phyloP scores from a whole-genome alignment of 371 early-diverging fungal species.

The Mucor indicus region DNA sequence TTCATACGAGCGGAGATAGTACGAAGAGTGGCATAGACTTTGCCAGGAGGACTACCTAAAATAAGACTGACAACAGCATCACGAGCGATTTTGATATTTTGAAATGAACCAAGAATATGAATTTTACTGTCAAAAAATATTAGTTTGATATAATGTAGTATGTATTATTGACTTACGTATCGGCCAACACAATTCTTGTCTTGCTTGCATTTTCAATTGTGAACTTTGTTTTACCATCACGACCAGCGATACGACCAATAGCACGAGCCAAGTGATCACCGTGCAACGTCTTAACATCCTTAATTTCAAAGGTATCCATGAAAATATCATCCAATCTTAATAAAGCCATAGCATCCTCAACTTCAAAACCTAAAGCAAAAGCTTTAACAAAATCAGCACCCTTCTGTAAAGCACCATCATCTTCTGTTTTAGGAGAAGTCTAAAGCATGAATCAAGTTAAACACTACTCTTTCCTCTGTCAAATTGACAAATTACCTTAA shows the following conservation, averaged over 20 bases:
- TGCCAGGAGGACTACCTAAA: constrained; percentile 97
- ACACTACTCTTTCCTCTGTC: too few relatives aligned
- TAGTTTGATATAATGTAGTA: too few relatives aligned
- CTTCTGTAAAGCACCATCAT: constrained; percentile 87
- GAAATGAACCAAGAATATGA: constrained; percentile 95
- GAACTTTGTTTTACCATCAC: constrained; percentile 97
- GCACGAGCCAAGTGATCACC: constrained; percentile 98
- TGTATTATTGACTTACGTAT: constrained; percentile 62
- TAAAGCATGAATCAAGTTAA: constrained; percentile 26
- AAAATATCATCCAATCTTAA: constrained; percentile 94
- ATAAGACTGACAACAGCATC: constrained; percentile 96
- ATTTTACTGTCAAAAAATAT: constrained; percentile 63
- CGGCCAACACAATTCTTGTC: constrained; percentile 97
- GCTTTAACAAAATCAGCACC: constrained; percentile 95
- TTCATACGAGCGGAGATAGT: constrained; percentile 89
- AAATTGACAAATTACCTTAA: constrained; percentile 57
- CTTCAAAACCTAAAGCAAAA: constrained; percentile 90
- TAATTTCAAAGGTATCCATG: constrained; percentile 96
- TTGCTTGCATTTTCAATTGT: constrained; percentile 93
- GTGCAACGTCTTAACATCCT: constrained; percentile 96
- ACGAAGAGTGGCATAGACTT: constrained; percentile 92
- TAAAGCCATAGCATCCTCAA: constrained; percentile 93
- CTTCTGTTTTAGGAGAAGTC: constrained; percentile 82
- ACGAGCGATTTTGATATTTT: constrained; percentile 96
- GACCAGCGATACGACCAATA: constrained; percentile 98